phyloP scores from a whole-genome alignment of 1,284 basidiomycete genomes.

The Rhodotorula sp. region DNA sequence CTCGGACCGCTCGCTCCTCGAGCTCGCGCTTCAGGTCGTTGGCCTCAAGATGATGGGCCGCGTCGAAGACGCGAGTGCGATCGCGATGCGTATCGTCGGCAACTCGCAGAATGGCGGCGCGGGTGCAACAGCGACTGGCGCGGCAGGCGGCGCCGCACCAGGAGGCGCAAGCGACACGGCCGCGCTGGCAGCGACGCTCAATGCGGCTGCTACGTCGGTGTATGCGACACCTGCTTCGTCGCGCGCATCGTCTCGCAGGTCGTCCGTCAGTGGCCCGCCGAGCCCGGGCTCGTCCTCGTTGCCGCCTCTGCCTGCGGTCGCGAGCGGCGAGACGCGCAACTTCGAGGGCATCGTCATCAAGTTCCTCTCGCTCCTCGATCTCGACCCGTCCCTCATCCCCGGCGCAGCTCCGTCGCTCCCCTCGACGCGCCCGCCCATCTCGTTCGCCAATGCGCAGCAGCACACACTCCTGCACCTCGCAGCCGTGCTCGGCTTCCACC shows the following conservation, averaged over 20 bases:
- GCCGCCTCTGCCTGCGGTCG: not conserved
- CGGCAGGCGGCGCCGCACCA: not conserved
- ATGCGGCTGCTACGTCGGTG: slow-evolving; percentile 25
- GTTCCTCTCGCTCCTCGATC: slow-evolving; percentile 73
- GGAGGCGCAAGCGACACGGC: slow-evolving; percentile 24
- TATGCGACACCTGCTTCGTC: slow-evolving; percentile 50
- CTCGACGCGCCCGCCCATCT: slow-evolving; percentile 38
- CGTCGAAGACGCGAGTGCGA: slow-evolving; percentile 86
- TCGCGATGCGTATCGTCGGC: slow-evolving; percentile 61
- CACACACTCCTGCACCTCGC: slow-evolving; percentile 72
- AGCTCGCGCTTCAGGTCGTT: slow-evolving; percentile 89
- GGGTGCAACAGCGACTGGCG: not conserved
- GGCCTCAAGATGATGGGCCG: slow-evolving; percentile 95
- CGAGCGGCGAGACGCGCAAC: slow-evolving; percentile 51
- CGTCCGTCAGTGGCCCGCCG: slow-evolving; percentile 7
- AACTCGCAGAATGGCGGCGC: slow-evolving; percentile 11
- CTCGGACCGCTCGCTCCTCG: slow-evolving; percentile 88
- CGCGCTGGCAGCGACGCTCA: slow-evolving; percentile 21
- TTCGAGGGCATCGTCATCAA: slow-evolving; percentile 77
- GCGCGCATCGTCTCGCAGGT: slow-evolving; percentile 38
- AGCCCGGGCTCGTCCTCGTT: slow-evolving; percentile 8
- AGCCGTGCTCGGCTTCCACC: slow-evolving; percentile 73
- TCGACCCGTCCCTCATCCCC: slow-evolving; percentile 45
- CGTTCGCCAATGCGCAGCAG: slow-evolving; percentile 49
- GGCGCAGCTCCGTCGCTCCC: slow-evolving; percentile 40